phyloP scores from a whole-genome alignment of 164 flowering plant genomes.

The Magnolia kwangsiensis region DNA sequence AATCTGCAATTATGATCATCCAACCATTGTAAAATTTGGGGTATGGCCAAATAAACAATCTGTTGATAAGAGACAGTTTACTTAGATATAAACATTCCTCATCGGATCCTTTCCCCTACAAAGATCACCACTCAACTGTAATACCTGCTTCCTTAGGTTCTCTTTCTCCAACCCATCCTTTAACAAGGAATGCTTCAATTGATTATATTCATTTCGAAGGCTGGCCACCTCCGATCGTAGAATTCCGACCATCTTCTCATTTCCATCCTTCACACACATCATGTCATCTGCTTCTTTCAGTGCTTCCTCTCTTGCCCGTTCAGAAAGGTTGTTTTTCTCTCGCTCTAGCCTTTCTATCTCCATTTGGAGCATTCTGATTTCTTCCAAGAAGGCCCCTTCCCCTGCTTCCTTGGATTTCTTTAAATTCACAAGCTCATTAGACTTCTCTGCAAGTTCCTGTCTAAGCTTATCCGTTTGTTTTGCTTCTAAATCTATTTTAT shows the following conservation, averaged over 20 bases:
- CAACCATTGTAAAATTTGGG: too few relatives aligned
- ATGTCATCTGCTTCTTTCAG: slow-evolving; percentile 42
- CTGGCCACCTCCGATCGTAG: slow-evolving; percentile 46
- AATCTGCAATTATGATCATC: too few relatives aligned
- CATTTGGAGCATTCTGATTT: slow-evolving; percentile 35
- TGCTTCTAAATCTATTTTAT: slow-evolving; percentile 30
- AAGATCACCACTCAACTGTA: slow-evolving; percentile 47
- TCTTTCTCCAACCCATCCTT: slow-evolving; percentile 69
- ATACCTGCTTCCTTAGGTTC: slow-evolving; percentile 51
- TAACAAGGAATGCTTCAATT: slow-evolving; percentile 38
- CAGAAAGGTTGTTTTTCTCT: slow-evolving; percentile 32
- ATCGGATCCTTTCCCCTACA: slow-evolving; percentile 57
- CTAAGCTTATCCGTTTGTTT: slow-evolving; percentile 35
- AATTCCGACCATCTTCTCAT: slow-evolving; percentile 28
- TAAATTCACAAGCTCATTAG: slow-evolving; percentile 46
- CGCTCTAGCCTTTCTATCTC: slow-evolving; percentile 43
- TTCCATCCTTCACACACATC: slow-evolving; percentile 46
- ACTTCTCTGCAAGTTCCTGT: slow-evolving; percentile 37
- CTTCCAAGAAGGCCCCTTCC: slow-evolving; percentile 28
- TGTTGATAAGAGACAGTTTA: too few relatives aligned
- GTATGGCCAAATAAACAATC: too few relatives aligned
- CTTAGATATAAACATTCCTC: not conserved
- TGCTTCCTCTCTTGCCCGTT: slow-evolving; percentile 44
- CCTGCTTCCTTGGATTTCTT: slow-evolving; percentile 41
- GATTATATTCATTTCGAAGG: slow-evolving; percentile 39